Evolutionary conservation across 306 rosid genomes (phyloP).

Genomic region (Medicago ruthenica): DNA sequence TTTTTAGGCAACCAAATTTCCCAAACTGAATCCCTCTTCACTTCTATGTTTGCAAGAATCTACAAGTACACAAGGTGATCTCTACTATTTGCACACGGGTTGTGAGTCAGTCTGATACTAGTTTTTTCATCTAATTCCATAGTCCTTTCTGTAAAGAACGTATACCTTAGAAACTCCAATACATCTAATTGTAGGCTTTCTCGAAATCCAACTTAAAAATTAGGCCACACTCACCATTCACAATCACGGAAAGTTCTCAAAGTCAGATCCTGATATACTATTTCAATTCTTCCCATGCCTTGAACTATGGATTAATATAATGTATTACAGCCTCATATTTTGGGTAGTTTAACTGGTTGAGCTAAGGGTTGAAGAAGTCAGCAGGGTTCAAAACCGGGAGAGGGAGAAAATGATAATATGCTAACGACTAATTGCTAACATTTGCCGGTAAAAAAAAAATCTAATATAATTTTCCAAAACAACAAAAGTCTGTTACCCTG

Average conservation of each 20-base stretch:
- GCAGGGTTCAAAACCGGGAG: too few species aligned
- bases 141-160: slow-evolving; percentile 25
- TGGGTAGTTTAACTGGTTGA: too few species aligned
- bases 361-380: too few species aligned
- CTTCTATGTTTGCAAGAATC: background rate
- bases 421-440: too few species aligned
- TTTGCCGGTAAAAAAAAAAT: background rate
- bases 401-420: too few species aligned
- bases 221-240: slow-evolving; percentile 27
- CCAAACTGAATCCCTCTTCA: too few species aligned
- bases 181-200: background rate
- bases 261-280: background rate
- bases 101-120: background rate
- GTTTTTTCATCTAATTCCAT: background rate
- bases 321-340: background rate
- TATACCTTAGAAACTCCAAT: slow-evolving; percentile 6
- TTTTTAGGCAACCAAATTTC: too few species aligned
- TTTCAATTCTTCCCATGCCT: slow-evolving; percentile 13
- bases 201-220: slow-evolving; percentile 17
- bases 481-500: background rate
- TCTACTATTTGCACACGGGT: background rate
- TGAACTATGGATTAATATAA: slow-evolving; percentile 5
- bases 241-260: background rate
- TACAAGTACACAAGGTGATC: background rate
- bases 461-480: slow-evolving; percentile 2